A percentile compares a stretch with the other conserved stretches of the same genome.
Conservation (phyloP, 1,139 yeast genomes). For the Yamadazyma sp. region DNA sequence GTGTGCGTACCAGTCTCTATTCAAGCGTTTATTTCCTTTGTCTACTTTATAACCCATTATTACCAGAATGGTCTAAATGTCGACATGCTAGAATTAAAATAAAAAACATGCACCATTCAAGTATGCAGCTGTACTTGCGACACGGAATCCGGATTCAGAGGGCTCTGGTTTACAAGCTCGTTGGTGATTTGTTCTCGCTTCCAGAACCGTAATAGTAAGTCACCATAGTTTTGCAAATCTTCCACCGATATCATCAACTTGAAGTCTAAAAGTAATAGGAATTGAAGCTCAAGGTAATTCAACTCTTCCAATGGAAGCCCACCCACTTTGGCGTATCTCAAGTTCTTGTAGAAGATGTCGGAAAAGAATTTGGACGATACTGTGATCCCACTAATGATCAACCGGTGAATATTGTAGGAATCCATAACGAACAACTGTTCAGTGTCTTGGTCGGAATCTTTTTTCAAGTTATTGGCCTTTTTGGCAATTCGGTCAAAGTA, state of each 20-base stretch:
- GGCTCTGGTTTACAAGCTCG: slow-evolving; percentile 26
- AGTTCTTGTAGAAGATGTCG: slow-evolving; percentile 93
- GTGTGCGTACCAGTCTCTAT: no score
- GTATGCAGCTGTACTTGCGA: slow-evolving; percentile 1
- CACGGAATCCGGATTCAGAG: slow-evolving; percentile 3
- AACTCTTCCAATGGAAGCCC: slow-evolving; percentile 93
- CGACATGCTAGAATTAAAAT: slow-evolving; percentile 4
- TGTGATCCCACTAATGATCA: slow-evolving; percentile 94
- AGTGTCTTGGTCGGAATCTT: slow-evolving; percentile 21
- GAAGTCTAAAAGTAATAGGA: slow-evolving; percentile 80
- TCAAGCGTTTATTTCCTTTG: no score
- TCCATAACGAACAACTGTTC: slow-evolving; percentile 89
- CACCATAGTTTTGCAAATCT: slow-evolving; percentile 90
- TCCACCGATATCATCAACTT: slow-evolving; percentile 84
- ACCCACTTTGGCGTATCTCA: slow-evolving; percentile 96
- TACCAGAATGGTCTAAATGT: background rate
- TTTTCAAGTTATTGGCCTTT: slow-evolving; percentile 63
- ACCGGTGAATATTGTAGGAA: slow-evolving; percentile 89
- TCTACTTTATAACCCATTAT: background rate
- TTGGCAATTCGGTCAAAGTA: slow-evolving; percentile 94
- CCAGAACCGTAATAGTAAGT: slow-evolving; percentile 82
- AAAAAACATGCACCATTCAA: background rate
- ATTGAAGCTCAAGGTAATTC: slow-evolving; percentile 89
- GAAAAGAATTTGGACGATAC: slow-evolving; percentile 94
- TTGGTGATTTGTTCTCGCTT: slow-evolving; percentile 56